phyloP scores from a whole-genome alignment of 768 basidiomycete genomes.

The Mycena albidolilacea region DNA sequence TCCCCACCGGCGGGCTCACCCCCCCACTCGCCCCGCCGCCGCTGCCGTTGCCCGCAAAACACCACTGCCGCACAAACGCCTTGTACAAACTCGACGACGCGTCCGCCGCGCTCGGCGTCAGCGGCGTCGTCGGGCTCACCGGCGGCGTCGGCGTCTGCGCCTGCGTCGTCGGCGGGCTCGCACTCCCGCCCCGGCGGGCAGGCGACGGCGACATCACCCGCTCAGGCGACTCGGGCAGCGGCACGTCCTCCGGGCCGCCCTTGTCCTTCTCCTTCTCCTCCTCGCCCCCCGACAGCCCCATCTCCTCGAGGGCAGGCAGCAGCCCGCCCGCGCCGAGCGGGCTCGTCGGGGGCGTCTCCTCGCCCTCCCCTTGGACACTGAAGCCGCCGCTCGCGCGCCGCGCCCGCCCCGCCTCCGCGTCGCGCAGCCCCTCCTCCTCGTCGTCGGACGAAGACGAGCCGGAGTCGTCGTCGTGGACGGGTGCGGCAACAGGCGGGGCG shows the following conservation, averaged over 20 bases:
- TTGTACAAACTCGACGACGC: constrained; percentile 58
- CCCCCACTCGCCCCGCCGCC: background rate
- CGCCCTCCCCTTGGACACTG: background rate
- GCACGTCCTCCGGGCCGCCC: background rate
- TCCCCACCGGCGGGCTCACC: background rate
- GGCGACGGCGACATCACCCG: background rate
- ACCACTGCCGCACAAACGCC: constrained; percentile 77
- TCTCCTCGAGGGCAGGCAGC: constrained; percentile 9
- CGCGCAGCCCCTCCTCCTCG: background rate
- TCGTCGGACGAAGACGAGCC: constrained; percentile 12
- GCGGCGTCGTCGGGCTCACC: constrained; percentile 1
- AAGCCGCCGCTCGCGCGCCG: background rate
- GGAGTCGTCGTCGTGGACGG: background rate
- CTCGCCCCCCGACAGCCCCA: background rate
- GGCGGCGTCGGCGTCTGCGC: background rate
- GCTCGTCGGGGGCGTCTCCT: constrained; percentile 37
- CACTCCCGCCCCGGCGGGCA: background rate
- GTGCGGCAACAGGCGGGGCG: background rate
- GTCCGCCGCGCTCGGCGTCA: constrained; percentile 38
- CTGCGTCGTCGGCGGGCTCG: too few relatives aligned
- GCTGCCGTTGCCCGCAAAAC: constrained; percentile 60
- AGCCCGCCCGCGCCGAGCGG: constrained; percentile 29
- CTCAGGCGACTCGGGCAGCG: background rate
- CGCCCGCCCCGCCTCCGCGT: constrained; percentile 1
- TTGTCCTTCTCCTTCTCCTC: background rate